Percentiles rank a stretch among this genome's conserved stretches.
Conservation (phyloP, 345 rosid genomes). For the Gossypium bickii region DNA sequence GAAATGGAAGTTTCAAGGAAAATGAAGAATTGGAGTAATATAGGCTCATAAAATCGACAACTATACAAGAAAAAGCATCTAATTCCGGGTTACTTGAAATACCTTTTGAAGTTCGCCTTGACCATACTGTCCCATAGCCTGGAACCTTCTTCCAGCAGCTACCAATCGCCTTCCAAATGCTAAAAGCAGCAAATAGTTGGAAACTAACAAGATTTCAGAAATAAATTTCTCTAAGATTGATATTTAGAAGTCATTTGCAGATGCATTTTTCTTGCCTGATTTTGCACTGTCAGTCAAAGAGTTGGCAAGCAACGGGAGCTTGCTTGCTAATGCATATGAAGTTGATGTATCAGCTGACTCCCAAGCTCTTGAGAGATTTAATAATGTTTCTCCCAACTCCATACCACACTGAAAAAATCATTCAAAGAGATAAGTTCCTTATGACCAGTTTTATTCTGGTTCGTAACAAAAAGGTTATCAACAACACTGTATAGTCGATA, state of each 20-base stretch:
- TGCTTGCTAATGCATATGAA: conserved; percentile 48
- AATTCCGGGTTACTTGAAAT: conserved; percentile 15
- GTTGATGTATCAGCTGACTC: conserved; percentile 69
- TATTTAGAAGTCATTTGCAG: conserved; percentile 14
- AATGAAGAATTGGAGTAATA: not conserved
- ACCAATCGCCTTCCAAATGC: conserved; percentile 81
- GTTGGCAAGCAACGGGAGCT: conserved; percentile 52
- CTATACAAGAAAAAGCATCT: not conserved
- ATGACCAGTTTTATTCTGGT: not conserved
- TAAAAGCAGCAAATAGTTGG: conserved; percentile 35
- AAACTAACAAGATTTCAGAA: conserved; percentile 23
- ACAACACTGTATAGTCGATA: not conserved
- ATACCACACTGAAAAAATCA: conserved; percentile 61
- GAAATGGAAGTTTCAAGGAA: not conserved
- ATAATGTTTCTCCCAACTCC: conserved; percentile 68
- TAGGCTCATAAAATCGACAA: not conserved
- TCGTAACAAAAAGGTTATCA: not conserved
- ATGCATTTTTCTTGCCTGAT: conserved; percentile 57
- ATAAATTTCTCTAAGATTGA: conserved; percentile 21
- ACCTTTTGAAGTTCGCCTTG: conserved; percentile 91
- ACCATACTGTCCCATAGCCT: conserved; percentile 89
- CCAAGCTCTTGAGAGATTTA: conserved; percentile 82
- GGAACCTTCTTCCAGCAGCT: conserved; percentile 82
- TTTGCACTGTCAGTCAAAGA: conserved; percentile 46
- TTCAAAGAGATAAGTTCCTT: conserved; percentile 6